Percentiles rank a stretch among this genome's conserved stretches.
Conservation (phyloP, 768 basidiomycete genomes). For the Exidia glandulosa region DNA sequence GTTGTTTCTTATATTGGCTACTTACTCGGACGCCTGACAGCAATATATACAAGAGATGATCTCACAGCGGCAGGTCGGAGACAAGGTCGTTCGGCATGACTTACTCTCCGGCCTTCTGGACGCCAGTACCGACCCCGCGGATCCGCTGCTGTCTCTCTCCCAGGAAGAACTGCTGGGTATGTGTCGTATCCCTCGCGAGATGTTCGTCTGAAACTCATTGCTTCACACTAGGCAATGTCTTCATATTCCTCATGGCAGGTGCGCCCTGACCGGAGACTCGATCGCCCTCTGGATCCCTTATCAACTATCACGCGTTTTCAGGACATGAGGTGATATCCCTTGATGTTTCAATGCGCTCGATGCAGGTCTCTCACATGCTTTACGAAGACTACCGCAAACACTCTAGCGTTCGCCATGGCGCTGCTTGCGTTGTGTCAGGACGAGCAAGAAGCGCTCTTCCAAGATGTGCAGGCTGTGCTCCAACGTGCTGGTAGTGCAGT, state of each 20-base stretch:
- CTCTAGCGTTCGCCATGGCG: slow-evolving; percentile 35
- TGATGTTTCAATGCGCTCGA: neutral
- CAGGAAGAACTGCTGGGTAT: neutral
- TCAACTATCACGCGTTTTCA: no score
- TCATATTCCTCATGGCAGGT: neutral
- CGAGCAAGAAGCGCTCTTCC: slow-evolving; percentile 36
- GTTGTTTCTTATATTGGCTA: neutral
- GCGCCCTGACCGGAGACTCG: no score
- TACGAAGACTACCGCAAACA: slow-evolving; percentile 38
- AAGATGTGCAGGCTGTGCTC: slow-evolving; percentile 32
- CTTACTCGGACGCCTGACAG: neutral
- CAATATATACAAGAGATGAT: neutral
- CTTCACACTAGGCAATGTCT: neutral
- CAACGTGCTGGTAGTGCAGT: slow-evolving; percentile 11
- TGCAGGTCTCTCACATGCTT: neutral
- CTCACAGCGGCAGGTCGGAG: neutral
- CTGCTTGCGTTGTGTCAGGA: slow-evolving; percentile 35
- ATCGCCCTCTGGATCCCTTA: no score
- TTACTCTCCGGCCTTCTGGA: neutral
- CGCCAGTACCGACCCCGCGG: neutral
- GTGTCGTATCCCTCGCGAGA: neutral
- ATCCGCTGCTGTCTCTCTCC: neutral
- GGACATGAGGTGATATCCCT: neutral
- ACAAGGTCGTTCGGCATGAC: neutral
- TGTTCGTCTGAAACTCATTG: neutral